Percentiles rank a stretch among this genome's conserved stretches.
Evolutionary conservation across 169 alveolate species (phyloP).

Genomic region (Eimeria nieschulzi): DNA sequence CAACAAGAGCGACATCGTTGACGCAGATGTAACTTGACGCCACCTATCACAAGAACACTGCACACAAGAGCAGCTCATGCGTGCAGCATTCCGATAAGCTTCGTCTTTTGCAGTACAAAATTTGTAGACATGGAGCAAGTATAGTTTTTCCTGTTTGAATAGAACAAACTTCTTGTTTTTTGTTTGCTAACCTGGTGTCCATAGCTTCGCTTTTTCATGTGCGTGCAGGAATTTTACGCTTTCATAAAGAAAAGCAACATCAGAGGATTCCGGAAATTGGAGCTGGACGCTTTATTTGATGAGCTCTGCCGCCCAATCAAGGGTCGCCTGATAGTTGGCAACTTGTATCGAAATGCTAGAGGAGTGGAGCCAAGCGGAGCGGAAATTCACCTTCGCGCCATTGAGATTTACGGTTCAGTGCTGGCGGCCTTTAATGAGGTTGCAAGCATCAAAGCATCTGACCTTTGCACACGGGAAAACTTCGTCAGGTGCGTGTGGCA

Average conservation of each 20-base stretch:
- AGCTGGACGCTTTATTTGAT: conserved; percentile 61
- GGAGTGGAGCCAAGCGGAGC: conserved; percentile 71
- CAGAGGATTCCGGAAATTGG: conserved; percentile 48
- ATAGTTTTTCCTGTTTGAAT: not conserved
- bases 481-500: conserved; percentile 51
- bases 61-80: too few relatives aligned
- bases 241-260: conserved; percentile 46
- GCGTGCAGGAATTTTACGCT: conserved; percentile 68
- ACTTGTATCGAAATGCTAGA: conserved; percentile 65
- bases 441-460: conserved; percentile 39
- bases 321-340: conserved; percentile 68
- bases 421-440: conserved; percentile 34
- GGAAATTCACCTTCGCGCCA: conserved; percentile 68
- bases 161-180: not conserved
- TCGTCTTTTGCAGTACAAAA: not conserved
- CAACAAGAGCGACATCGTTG: conserved; percentile 66
- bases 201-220: not conserved
- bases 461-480: conserved; percentile 54
- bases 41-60: too few relatives aligned
- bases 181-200: not conserved
- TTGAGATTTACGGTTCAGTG: conserved; percentile 68
- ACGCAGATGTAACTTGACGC: conserved; percentile 56
- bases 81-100: too few relatives aligned
- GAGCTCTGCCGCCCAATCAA: conserved; percentile 72
- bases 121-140: not conserved